Percentiles rank a stretch among this genome's conserved stretches.
Evolutionary conservation across 2,329 filamentous ascomycete species (phyloP).

Genomic region (Ophiostoma quercus): DNA sequence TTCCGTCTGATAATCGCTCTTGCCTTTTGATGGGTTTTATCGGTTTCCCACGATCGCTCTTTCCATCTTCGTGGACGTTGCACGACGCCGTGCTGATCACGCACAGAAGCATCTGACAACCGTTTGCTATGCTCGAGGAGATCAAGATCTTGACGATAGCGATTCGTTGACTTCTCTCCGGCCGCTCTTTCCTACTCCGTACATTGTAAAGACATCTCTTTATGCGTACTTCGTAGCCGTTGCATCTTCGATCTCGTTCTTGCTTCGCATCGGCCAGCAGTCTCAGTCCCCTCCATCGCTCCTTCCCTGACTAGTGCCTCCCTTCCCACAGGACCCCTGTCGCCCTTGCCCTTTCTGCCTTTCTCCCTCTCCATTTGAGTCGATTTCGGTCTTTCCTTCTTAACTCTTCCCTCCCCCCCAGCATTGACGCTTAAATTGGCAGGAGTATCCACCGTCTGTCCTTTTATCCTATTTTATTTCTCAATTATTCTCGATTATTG

Average conservation of each 20-base stretch:
- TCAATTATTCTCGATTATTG: not conserved
- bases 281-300: conserved; percentile 1
- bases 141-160: not conserved
- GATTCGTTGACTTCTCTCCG: not conserved
- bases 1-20: conserved; percentile 3
- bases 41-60: not conserved
- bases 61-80: not conserved
- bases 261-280: not conserved
- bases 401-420: not conserved
- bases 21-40: not conserved
- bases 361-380: not conserved
- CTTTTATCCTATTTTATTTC: conserved; percentile 13
- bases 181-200: not conserved
- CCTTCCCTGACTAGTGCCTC: conserved; percentile 9
- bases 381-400: not conserved
- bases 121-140: not conserved
- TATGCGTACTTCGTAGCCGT: not conserved
- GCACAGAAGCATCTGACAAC: not conserved
- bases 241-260: not conserved
- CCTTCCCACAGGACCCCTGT: conserved; percentile 6
- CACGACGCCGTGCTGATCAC: not conserved
- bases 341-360: not conserved
- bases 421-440: conserved; percentile 11
- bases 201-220: not conserved
- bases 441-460: conserved; percentile 16